Conservation (phyloP, 2,329 filamentous ascomycete genomes). For the Epichloe gansuensis region DNA sequence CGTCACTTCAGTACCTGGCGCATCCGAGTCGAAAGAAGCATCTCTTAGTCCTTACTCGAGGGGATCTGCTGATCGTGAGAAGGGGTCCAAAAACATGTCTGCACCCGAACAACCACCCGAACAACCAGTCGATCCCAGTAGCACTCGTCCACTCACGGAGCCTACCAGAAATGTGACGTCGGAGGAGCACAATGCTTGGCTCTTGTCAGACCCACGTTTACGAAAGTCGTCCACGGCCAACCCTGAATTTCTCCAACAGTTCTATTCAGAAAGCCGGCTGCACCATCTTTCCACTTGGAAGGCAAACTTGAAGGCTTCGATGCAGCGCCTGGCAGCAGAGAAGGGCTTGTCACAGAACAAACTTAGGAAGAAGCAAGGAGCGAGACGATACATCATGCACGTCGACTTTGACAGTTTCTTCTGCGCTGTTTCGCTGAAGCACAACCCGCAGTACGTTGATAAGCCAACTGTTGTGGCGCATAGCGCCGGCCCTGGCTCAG, state of each 20-base stretch:
- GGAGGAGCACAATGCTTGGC: constrained; percentile 80
- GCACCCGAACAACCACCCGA: background rate
- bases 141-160: constrained; percentile 3
- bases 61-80: background rate
- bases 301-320: constrained; percentile 76
- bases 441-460: constrained; percentile 57
- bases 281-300: constrained; percentile 97
- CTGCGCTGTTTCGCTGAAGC: constrained; percentile 76
- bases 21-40: background rate
- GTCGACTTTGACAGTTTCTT: constrained; percentile 99
- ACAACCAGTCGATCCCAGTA: background rate
- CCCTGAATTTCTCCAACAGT: constrained; percentile 86
- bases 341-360: constrained; percentile 36
- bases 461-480: constrained; percentile 87
- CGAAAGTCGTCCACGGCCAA: constrained; percentile 85
- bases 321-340: constrained; percentile 69
- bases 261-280: constrained; percentile 85
- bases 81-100: background rate
- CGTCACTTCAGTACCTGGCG: background rate
- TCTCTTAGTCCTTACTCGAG: background rate
- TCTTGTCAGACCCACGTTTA: constrained; percentile 73
- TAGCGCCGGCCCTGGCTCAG: constrained; percentile 69
- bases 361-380: constrained; percentile 42
- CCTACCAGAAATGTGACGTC: constrained; percentile 59
- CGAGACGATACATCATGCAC: constrained; percentile 76